phyloP scores from a whole-genome alignment of 2,329 filamentous ascomycete species.

The Aspergillus fructus region DNA sequence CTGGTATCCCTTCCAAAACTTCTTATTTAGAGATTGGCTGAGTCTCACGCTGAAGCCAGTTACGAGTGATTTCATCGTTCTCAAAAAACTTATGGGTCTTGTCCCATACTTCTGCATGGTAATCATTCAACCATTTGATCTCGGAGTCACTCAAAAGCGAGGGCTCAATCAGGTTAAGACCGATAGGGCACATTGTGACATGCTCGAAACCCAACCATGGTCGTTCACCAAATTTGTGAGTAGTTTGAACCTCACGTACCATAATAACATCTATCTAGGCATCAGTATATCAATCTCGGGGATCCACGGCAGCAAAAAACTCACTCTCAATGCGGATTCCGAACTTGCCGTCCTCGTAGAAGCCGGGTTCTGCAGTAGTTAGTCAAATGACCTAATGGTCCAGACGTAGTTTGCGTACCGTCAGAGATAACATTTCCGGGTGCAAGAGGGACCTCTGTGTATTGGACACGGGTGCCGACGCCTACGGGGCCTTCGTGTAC shows the following conservation, averaged over 20 bases:
- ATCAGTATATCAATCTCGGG: conserved; percentile 4
- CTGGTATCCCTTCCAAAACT: neutral
- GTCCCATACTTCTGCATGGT: conserved; percentile 75
- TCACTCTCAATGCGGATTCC: conserved; percentile 89
- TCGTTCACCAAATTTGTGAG: conserved; percentile 87
- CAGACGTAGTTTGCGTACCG: conserved; percentile 33
- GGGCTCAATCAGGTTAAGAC: conserved; percentile 79
- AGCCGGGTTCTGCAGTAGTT: conserved; percentile 70
- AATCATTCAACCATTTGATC: conserved; percentile 82
- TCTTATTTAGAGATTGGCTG: conserved; percentile 55
- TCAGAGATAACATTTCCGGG: conserved; percentile 96
- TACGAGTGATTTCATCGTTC: conserved; percentile 66
- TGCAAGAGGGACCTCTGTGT: conserved; percentile 82
- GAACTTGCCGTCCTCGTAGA: conserved; percentile 93
- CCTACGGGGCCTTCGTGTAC: conserved; percentile 97
- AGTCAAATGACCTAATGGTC: conserved; percentile 11
- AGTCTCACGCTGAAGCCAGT: conserved; percentile 89
- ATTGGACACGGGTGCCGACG: conserved; percentile 88
- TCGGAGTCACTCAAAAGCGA: conserved; percentile 70
- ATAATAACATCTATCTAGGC: conserved; percentile 70
- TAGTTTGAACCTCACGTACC: conserved; percentile 83
- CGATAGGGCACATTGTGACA: conserved; percentile 95
- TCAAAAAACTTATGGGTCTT: conserved; percentile 79
- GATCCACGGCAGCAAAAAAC: conserved; percentile 12
- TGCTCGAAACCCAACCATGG: conserved; percentile 94